These are phyloP conservation scores for Aspergillus neoniger DNA, from an alignment of 2,329 filamentous ascomycete species.

Conservation along the genomic window DNA sequence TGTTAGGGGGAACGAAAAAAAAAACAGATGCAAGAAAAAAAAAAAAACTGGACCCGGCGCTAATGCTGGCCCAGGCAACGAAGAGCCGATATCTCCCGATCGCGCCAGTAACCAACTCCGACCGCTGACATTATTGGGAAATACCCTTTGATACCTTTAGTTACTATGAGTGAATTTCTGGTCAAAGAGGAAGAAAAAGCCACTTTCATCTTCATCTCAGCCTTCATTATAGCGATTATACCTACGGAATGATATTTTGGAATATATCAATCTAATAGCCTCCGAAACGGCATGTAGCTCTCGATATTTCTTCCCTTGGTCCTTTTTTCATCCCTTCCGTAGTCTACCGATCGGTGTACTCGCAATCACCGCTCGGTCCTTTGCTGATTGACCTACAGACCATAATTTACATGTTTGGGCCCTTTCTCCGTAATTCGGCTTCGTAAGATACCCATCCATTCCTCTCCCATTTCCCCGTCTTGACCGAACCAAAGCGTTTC, in stretches of 20 bases:
- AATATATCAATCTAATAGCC: too few species aligned
- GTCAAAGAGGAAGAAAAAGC: not conserved
- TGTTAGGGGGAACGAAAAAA: conserved; percentile 9
- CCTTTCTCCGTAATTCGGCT: conserved; percentile 5
- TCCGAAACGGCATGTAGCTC: not conserved
- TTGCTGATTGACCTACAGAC: conserved; percentile 4
- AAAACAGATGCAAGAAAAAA: conserved; percentile 5
- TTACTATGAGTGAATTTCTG: conserved; percentile 6
- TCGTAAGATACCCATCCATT: conserved; percentile 6
- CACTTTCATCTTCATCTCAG: not conserved
- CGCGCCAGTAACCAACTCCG: conserved; percentile 23
- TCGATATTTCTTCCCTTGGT: not conserved
- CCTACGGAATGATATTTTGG: too few species aligned
- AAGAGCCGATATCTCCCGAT: conserved; percentile 44
- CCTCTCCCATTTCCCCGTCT: conserved; percentile 13
- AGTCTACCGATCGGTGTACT: not conserved
- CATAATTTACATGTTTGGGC: not conserved
- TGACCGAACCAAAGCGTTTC: conserved; percentile 16
- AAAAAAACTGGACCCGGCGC: conserved; percentile 25
- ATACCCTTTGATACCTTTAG: not conserved
- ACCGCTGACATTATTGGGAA: conserved; percentile 15
- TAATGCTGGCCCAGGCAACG: conserved; percentile 29
- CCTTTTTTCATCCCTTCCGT: not conserved
- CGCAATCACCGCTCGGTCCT: conserved; percentile 1
- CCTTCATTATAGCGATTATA: not conserved